These are phyloP conservation scores for Phaeoacremonium minimum DNA, from an alignment of 2,329 filamentous ascomycete genomes.

Conservation along the genomic window DNA sequence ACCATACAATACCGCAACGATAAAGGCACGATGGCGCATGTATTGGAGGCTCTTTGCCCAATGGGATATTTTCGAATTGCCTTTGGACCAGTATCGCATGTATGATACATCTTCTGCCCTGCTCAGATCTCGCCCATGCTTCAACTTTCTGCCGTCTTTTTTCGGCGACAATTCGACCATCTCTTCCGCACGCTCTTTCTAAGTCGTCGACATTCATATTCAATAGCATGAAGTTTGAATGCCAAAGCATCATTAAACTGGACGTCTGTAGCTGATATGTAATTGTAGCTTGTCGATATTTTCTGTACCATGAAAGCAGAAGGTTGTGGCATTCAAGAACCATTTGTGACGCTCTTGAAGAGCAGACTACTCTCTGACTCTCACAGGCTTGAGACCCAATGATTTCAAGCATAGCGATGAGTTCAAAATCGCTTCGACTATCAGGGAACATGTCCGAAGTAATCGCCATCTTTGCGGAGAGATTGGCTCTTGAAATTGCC, in stretches of 20 bases:
- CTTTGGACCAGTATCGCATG: background rate
- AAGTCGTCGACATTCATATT: background rate
- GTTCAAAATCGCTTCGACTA: too few relatives aligned
- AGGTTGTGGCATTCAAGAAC: too few relatives aligned
- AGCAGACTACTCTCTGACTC: background rate
- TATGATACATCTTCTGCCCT: background rate
- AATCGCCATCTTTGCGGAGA: too few relatives aligned
- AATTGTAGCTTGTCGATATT: background rate
- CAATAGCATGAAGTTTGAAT: background rate
- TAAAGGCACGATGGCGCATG: background rate
- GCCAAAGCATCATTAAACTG: background rate
- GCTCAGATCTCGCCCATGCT: background rate
- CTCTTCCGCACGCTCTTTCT: too few relatives aligned
- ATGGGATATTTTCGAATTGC: background rate
- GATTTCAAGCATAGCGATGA: too few relatives aligned
- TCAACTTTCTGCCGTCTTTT: background rate
- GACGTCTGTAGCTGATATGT: background rate
- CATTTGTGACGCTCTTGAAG: background rate
- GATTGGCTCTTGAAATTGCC: too few relatives aligned
- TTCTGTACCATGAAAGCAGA: too few relatives aligned
- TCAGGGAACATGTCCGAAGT: too few relatives aligned
- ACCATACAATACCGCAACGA: background rate
- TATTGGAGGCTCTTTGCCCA: background rate
- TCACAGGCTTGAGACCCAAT: background rate
- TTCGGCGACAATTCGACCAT: too few relatives aligned